Evolutionary conservation across 108 stramenopile species (phyloP), one percentile per base, ranked within the genome.

Genomic region (Cyclostephanos invisitatus): DNA sequence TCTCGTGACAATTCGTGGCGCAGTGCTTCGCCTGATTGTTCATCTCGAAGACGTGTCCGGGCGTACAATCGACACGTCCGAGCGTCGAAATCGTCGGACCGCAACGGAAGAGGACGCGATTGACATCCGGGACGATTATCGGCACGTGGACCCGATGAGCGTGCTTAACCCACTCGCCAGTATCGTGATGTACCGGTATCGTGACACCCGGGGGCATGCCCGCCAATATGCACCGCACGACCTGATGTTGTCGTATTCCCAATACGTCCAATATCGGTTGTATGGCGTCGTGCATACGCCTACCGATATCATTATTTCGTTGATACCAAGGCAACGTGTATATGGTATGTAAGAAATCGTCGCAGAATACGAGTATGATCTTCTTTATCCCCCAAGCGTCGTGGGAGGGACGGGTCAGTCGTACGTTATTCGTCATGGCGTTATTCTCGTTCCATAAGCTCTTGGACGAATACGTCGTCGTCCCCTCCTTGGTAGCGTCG

Each of bases 331-430:
- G 98, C 49, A 99, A 63, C 29, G 90, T 90, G 74, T 94, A 97
- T 29, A 90, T 85, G 7, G 76, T 70, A 46, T 90, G 86, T 29
- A 97, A 64, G 77, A 97, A 98, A 68, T 99, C 98, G 80, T 99
- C 98, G 65, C 93, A 97, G 79, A 95, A 99, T 1, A 96, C 74
- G 50, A 99, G 77, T 1, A 96, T 87, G 55, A 98, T 94, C 83
- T 99, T 98, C 61, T 87, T 84, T 59, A 99, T 96, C 7, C 98
- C 98, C 97, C 98, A 97, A 53, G 83, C 78, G 84, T 99, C 98
- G 79, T 99, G 98, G 11, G 91, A 87, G 4, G 97, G 91, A 29
- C 98, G 81, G 11, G 74, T 83, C 10, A 99, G 64, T 7, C 63
- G 61, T 51, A 99, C 98, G 73, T 99, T 99, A 66, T 87, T 59